Evolutionary conservation across 2,329 filamentous ascomycete species (phyloP), one percentile per base, ranked within the genome.

Genomic region (Rhynchosporium secalis): DNA sequence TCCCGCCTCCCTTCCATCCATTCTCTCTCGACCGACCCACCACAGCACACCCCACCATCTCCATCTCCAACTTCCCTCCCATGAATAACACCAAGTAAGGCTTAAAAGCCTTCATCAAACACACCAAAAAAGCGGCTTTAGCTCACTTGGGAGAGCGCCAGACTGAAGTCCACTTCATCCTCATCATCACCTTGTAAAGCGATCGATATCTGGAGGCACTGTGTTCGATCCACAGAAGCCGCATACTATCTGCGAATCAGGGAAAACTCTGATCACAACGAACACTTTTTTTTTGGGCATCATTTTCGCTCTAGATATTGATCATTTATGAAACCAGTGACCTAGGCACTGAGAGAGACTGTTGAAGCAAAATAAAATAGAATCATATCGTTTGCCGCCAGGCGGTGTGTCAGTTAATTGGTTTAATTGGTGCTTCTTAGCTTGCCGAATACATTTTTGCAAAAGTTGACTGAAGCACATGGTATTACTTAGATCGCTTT

Each of bases 181-280:
- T 20, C 20, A 20, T 20, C 20, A 36, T 52, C 12, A 58, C 33
- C 55, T 47, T 58, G 15, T 13, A 12, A 49, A 31, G 41, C 29
- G 38, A 1, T 47, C 15, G 45, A 49, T 40, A 61, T 61, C 60
- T 61, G 60, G 60, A 61, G 60, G 60, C 60, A 61, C 60, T 61
- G 60, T 61, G 60, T 61, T 61, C 60, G 60, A 61, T 61, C 60
- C 60, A 61, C 60, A 61, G 60, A 61, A 61, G 60, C 60, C 60
- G 60, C 60, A 61, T 52, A 38, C 51, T 20, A 51, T 61, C 60
- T 61, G 60, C 60, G 60, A 61, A 52, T 61, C 40, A 46, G 40
- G 54, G 60, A 45, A 15, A 36, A 61, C 60, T 54, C 52, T 49
- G 38, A 61, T 57, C 51, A 61, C n/a, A 6, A 56, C 13, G 36